A percentile compares a stretch with the other conserved stretches of the same genome.
These are phyloP conservation scores for Fomes fomentarius DNA, from an alignment of 1,284 basidiomycete genomes.

Conservation along the genomic window DNA sequence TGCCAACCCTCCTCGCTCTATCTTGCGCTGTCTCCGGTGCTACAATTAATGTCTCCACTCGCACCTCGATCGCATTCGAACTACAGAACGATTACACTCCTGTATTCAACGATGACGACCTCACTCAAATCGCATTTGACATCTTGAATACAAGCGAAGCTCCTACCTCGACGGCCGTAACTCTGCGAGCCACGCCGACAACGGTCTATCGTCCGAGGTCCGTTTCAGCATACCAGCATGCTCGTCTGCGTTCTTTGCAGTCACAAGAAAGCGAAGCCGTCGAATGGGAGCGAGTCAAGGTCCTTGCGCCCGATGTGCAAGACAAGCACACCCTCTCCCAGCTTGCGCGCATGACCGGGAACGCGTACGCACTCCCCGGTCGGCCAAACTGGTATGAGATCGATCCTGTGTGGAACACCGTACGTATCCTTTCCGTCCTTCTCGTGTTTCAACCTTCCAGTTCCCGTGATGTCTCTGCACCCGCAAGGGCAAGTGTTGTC, in stretches of 20 bases:
- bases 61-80: conserved; percentile 16
- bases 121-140: conserved; percentile 13
- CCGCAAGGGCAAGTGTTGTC: too few relatives aligned
- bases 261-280: conserved; percentile 52
- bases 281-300: conserved; percentile 58
- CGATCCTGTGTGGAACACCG: conserved; percentile 74
- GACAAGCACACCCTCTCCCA: conserved; percentile 84
- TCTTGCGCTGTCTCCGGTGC: conserved; percentile 1
- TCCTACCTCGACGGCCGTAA: conserved; percentile 16
- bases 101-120: conserved; percentile 1
- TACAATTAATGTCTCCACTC: background rate
- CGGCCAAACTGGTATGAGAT: conserved; percentile 85
- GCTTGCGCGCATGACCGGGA: conserved; percentile 88
- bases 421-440: conserved; percentile 42
- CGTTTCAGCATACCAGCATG: conserved; percentile 49
- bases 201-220: conserved; percentile 65
- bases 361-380: conserved; percentile 82
- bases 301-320: conserved; percentile 72
- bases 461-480: background rate
- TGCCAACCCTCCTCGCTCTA: background rate
- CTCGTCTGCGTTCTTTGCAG: conserved; percentile 53
- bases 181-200: conserved; percentile 55
- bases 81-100: conserved; percentile 14
- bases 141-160: background rate
- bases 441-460: background rate